A percentile compares a stretch with the other conserved stretches of the same genome.
Conservation (phyloP, 1,139 yeast species). For the Protomyces pachydermus region DNA sequence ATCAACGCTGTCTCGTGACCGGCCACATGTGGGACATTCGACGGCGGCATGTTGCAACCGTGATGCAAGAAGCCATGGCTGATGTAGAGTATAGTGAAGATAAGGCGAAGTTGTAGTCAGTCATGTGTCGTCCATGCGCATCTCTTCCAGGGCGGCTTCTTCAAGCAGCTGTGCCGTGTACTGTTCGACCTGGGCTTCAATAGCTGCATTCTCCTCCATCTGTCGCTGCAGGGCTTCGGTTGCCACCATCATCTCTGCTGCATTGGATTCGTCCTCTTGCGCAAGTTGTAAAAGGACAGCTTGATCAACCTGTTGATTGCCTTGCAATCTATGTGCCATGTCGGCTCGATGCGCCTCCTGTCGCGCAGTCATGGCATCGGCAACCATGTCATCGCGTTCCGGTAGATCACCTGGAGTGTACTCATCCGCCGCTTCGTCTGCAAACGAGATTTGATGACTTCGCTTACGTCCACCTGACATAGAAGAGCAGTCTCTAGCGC, state of each 20-base stretch:
- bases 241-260: not conserved
- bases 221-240: not conserved
- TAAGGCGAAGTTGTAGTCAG: not conserved
- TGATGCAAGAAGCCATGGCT: constrained; percentile 22
- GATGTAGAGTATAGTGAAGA: constrained; percentile 4
- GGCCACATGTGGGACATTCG: constrained; percentile 24
- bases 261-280: not conserved
- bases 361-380: not conserved
- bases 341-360: not conserved
- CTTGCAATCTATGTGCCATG: not conserved
- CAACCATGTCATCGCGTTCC: not conserved
- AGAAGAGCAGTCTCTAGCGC: too few species aligned
- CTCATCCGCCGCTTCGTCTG: too few species aligned
- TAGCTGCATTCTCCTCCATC: not conserved
- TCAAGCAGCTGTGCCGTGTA: not conserved
- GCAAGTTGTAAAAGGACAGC: not conserved
- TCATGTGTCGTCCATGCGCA: not conserved
- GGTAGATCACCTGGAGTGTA: too few species aligned
- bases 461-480: not conserved
- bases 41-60: constrained; percentile 14
- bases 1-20: constrained; percentile 17
- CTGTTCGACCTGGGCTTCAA: not conserved
- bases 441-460: not conserved
- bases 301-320: not conserved
- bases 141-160: not conserved